Conservation (phyloP, 2,329 filamentous ascomycete species). For the Verticillium isaacii region DNA sequence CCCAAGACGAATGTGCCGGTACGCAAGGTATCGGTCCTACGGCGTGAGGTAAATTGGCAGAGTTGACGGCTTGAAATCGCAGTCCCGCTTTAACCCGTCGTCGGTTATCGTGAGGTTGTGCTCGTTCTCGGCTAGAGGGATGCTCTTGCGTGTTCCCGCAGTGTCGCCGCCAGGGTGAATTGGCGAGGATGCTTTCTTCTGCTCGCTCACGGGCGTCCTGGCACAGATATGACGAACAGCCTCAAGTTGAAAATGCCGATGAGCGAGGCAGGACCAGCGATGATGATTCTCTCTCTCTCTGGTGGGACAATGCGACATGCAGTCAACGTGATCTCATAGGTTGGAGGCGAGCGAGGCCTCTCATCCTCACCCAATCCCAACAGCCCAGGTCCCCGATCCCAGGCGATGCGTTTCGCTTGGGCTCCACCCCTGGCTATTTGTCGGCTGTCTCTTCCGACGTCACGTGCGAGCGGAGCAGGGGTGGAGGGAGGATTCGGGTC, state of each 20-base stretch:
- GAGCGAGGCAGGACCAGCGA: not conserved
- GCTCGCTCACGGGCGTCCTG: not conserved
- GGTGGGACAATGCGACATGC: not conserved
- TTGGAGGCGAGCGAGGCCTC: not conserved
- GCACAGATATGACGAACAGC: not conserved
- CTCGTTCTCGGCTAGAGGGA: not conserved
- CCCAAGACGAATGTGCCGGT: not conserved
- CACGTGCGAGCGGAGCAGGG: not conserved
- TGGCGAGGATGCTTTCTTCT: not conserved
- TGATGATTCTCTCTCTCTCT: not conserved
- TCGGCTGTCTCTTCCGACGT: not conserved
- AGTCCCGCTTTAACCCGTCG: not conserved
- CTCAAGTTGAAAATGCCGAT: not conserved
- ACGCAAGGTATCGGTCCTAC: not conserved
- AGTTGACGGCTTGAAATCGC: not conserved
- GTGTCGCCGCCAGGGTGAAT: not conserved
- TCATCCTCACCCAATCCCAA: not conserved
- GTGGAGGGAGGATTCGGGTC: not conserved
- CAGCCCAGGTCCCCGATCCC: too few species aligned
- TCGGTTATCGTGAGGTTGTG: not conserved
- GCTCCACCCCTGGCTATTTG: not conserved
- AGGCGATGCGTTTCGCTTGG: not conserved
- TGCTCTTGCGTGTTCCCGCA: not conserved
- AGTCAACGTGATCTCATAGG: not conserved
- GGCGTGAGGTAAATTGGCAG: not conserved